These are phyloP conservation scores for Adansonia rubrostipa DNA, from an alignment of 441 rosid species.

Conservation along the genomic window DNA sequence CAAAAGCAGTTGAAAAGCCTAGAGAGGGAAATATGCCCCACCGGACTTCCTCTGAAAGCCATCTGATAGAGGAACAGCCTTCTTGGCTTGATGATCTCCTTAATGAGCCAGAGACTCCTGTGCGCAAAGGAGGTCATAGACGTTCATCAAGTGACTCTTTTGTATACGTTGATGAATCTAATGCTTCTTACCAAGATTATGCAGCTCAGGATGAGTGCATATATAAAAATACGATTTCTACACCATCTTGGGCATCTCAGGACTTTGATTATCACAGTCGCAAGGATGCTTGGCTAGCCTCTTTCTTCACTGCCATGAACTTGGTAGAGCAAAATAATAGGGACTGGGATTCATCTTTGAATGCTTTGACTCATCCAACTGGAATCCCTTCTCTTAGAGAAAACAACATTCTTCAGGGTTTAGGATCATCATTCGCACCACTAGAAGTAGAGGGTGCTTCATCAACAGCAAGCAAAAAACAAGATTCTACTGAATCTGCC, in stretches of 20 bases:
- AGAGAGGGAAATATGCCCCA: slow-evolving; percentile 63
- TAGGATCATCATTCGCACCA: slow-evolving; percentile 51
- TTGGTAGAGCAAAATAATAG: slow-evolving; percentile 57
- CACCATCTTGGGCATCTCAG: slow-evolving; percentile 64
- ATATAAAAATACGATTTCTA: slow-evolving; percentile 45
- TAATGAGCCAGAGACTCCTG: slow-evolving; percentile 95
- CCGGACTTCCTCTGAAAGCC: slow-evolving; percentile 93
- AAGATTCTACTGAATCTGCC: slow-evolving; percentile 58
- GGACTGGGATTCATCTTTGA: slow-evolving; percentile 61
- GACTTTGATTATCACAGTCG: slow-evolving; percentile 63
- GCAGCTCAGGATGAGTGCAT: slow-evolving; percentile 64
- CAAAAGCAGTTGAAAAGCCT: slow-evolving; percentile 71
- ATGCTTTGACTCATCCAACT: slow-evolving; percentile 45
- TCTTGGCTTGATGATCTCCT: slow-evolving; percentile 99
- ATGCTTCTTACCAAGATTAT: slow-evolving; percentile 59
- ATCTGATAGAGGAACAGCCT: slow-evolving; percentile 88
- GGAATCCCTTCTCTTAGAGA: slow-evolving; percentile 60
- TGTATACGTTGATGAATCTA: slow-evolving; percentile 76
- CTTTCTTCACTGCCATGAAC: slow-evolving; percentile 56
- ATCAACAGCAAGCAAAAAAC: slow-evolving; percentile 54
- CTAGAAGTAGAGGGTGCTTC: slow-evolving; percentile 57
- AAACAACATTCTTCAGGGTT: slow-evolving; percentile 48
- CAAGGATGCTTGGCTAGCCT: slow-evolving; percentile 54
- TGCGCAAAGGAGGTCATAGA: slow-evolving; percentile 84
- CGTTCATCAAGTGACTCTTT: slow-evolving; percentile 99